These are phyloP conservation scores for Volutella citrinella DNA, from an alignment of 2,329 filamentous ascomycete species.

Conservation along the genomic window DNA sequence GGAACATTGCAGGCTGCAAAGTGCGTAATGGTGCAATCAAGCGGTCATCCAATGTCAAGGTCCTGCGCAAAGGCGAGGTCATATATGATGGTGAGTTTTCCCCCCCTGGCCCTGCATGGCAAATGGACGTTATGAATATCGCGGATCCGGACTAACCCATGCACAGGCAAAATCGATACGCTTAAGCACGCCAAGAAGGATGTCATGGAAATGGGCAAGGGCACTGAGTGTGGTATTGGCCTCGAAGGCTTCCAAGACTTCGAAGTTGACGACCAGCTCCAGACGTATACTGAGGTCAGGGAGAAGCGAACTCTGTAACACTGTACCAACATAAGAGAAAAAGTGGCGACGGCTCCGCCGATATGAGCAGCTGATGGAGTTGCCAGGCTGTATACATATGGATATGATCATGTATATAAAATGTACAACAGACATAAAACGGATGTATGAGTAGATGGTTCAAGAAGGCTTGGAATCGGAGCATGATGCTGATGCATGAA, in stretches of 20 bases:
- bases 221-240: slow-evolving; percentile 86
- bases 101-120: slow-evolving; percentile 1
- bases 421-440: slow-evolving; percentile 1
- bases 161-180: slow-evolving; percentile 69
- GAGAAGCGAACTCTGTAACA: slow-evolving; percentile 63
- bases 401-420: slow-evolving; percentile 5
- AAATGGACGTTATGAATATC: too few species aligned
- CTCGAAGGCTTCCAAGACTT: slow-evolving; percentile 81
- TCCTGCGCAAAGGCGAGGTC: slow-evolving; percentile 67
- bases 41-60: slow-evolving; percentile 62
- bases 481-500: too few species aligned
- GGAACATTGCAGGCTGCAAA: slow-evolving; percentile 82
- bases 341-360: too few species aligned
- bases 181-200: slow-evolving; percentile 94
- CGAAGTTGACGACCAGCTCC: slow-evolving; percentile 77
- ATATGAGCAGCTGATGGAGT: slow-evolving; percentile 1
- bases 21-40: slow-evolving; percentile 76
- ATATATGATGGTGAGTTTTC: slow-evolving; percentile 74
- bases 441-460: background rate
- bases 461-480: too few species aligned
- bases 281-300: slow-evolving; percentile 76
- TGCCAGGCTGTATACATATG: slow-evolving; percentile 1
- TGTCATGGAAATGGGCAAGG: slow-evolving; percentile 83
- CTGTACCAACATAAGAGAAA: slow-evolving; percentile 11
- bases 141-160: too few species aligned